Percentiles rank a stretch among this genome's conserved stretches.
Conservation (phyloP, 345 rosid genomes). For the Crucihimalaya himalaica region DNA sequence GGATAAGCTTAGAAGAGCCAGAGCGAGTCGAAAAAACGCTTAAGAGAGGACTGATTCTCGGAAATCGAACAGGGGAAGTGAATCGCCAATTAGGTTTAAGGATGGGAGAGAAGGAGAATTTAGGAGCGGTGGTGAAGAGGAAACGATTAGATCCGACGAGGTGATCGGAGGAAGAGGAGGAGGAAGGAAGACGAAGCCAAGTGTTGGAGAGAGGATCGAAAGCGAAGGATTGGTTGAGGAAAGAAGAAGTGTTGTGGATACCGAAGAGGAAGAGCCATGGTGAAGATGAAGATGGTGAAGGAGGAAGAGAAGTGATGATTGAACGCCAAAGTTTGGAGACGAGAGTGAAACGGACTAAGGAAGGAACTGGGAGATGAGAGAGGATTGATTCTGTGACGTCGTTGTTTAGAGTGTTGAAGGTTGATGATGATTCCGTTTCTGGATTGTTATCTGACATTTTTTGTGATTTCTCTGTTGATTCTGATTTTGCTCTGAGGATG, state of each 20-base stretch:
- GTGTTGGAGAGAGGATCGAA: constrained; percentile 70
- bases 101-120: constrained; percentile 63
- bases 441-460: constrained; percentile 47
- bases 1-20: constrained; percentile 47
- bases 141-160: constrained; percentile 57
- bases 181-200: constrained; percentile 69
- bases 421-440: constrained; percentile 11
- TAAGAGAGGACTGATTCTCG: constrained; percentile 64
- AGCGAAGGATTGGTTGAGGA: constrained; percentile 80
- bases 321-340: constrained; percentile 72
- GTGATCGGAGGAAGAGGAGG: constrained; percentile 39
- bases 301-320: constrained; percentile 47
- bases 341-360: constrained; percentile 70
- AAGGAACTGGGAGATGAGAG: constrained; percentile 69
- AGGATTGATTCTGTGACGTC: constrained; percentile 66
- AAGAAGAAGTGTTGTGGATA: constrained; percentile 77
- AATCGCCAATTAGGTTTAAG: constrained; percentile 53
- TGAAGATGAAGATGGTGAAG: constrained; percentile 25
- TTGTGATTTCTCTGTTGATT: not conserved
- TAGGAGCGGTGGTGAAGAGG: constrained; percentile 71
- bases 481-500: not conserved
- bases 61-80: constrained; percentile 56
- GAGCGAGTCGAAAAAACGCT: constrained; percentile 47
- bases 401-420: constrained; percentile 51
- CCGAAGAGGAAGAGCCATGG: constrained; percentile 96